phyloP scores from a whole-genome alignment of 345 rosid genomes.

The Arabidopsis suecica region DNA sequence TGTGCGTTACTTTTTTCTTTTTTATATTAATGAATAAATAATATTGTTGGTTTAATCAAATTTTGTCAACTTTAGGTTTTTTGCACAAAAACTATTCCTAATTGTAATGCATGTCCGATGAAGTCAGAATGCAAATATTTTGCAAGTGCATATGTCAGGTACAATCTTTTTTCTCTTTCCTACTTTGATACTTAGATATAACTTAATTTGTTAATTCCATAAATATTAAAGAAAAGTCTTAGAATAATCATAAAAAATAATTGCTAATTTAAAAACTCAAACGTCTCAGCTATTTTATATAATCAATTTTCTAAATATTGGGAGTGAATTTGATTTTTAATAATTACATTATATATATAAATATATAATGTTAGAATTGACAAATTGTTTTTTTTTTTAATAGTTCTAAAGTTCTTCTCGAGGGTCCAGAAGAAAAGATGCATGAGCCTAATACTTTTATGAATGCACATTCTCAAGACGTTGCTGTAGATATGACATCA shows the following conservation, averaged over 20 bases:
- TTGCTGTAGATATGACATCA: not conserved
- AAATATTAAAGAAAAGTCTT: not conserved
- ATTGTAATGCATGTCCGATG: slow-evolving; percentile 84
- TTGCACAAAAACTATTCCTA: slow-evolving; percentile 75
- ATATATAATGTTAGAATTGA: not conserved
- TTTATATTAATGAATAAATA: not conserved
- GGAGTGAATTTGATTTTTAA: too few relatives aligned
- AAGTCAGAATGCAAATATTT: slow-evolving; percentile 76
- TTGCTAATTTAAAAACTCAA: too few relatives aligned
- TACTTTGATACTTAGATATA: not conserved
- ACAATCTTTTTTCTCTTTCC: not conserved
- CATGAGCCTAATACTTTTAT: slow-evolving; percentile 3
- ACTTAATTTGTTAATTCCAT: not conserved
- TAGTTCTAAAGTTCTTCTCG: slow-evolving; percentile 39
- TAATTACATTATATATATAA: too few relatives aligned
- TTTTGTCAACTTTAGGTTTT: slow-evolving; percentile 53
- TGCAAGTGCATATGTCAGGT: slow-evolving; percentile 85
- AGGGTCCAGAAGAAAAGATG: slow-evolving; percentile 24
- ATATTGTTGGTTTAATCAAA: not conserved
- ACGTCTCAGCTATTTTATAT: too few relatives aligned
- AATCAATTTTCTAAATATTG: too few relatives aligned
- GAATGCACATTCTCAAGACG: slow-evolving; percentile 1
- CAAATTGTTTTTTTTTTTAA: not conserved
- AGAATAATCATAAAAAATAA: not conserved
- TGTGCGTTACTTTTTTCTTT: too few relatives aligned